Evolutionary conservation across 2,329 filamentous ascomycete genomes (phyloP).

Genomic region (Penicillium rolfsii): DNA sequence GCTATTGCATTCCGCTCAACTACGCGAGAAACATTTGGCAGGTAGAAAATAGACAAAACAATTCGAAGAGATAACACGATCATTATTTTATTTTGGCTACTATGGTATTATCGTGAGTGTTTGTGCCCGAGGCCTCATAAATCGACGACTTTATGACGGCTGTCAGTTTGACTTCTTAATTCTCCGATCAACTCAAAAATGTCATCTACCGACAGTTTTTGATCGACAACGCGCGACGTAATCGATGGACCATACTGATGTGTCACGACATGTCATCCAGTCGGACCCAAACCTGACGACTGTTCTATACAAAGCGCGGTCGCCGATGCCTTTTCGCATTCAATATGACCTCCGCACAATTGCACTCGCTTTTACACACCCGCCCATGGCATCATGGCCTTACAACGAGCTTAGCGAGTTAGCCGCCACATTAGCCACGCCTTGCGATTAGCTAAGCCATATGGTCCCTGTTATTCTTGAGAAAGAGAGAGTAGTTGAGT

Average conservation of each 20-base stretch:
- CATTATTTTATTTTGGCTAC: too few relatives aligned
- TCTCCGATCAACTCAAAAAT: neutral
- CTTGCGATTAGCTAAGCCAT: conserved; percentile 1
- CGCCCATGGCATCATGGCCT: neutral
- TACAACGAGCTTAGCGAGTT: conserved; percentile 3
- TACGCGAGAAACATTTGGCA: too few relatives aligned
- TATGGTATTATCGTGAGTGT: neutral
- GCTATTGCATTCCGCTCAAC: too few relatives aligned
- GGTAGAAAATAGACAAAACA: too few relatives aligned
- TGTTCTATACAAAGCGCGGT: neutral
- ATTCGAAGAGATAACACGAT: too few relatives aligned
- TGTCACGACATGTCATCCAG: neutral
- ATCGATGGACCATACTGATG: neutral
- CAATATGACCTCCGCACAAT: neutral
- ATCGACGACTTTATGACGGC: neutral
- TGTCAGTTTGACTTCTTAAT: neutral
- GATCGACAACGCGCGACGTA: neutral
- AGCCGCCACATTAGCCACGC: conserved; percentile 3
- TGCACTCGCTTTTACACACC: neutral
- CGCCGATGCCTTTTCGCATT: neutral
- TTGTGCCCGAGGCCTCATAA: neutral
- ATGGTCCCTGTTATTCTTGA: conserved; percentile 1
- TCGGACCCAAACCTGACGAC: neutral
- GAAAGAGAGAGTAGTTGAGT: neutral
- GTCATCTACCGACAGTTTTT: neutral